A percentile compares a stretch with the other conserved stretches of the same genome.
These are phyloP conservation scores for Knufia petricola DNA, from an alignment of 2,329 filamentous ascomycete genomes.

Conservation along the genomic window DNA sequence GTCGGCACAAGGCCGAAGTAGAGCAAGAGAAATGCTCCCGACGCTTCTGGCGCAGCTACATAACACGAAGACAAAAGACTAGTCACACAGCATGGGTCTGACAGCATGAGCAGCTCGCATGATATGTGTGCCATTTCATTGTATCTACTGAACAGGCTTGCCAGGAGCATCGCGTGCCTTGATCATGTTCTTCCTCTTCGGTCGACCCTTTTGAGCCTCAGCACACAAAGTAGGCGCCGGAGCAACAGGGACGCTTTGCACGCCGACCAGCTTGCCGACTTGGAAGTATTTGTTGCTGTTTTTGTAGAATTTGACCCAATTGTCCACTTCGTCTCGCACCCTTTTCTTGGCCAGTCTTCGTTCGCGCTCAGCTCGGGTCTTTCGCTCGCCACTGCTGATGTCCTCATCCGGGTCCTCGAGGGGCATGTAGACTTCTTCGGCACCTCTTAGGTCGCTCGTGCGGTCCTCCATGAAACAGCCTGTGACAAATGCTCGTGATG, in stretches of 20 bases:
- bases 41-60: slow-evolving; percentile 2
- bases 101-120: neutral
- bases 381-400: slow-evolving; percentile 33
- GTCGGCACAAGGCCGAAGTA: slow-evolving; percentile 6
- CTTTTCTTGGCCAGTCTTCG: slow-evolving; percentile 52
- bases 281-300: slow-evolving; percentile 71
- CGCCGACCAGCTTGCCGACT: slow-evolving; percentile 61
- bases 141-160: slow-evolving; percentile 20
- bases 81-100: no score
- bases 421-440: slow-evolving; percentile 72
- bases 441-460: slow-evolving; percentile 73
- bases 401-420: slow-evolving; percentile 50
- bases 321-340: slow-evolving; percentile 58
- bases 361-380: slow-evolving; percentile 54
- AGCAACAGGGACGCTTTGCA: slow-evolving; percentile 28
- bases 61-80: neutral
- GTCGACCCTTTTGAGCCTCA: slow-evolving; percentile 56
- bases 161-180: slow-evolving; percentile 14
- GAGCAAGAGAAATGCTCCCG: neutral
- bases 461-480: slow-evolving; percentile 83
- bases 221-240: slow-evolving; percentile 59
- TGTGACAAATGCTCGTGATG: slow-evolving; percentile 79
- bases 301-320: slow-evolving; percentile 78
- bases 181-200: slow-evolving; percentile 36
- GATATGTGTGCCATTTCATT: neutral